Conservation (phyloP, 1,284 basidiomycete genomes). For the Ustilago sp. region DNA sequence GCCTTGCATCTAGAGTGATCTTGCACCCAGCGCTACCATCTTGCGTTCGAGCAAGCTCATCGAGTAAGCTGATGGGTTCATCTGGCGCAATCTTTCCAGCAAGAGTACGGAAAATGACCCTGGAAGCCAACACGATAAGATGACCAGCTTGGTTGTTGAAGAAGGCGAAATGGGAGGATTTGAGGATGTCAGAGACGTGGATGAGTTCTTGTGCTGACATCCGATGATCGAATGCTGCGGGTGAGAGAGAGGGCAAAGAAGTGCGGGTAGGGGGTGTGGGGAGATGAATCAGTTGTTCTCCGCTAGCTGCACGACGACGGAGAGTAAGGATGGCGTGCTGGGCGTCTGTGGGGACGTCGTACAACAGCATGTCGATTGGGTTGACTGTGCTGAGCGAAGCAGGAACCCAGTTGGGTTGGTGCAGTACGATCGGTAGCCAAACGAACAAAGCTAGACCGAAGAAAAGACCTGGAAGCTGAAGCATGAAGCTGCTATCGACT, state of each 20-base stretch:
- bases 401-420: conserved; percentile 48
- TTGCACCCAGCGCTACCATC: conserved; percentile 3
- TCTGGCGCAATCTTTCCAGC: neutral
- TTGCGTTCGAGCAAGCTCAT: conserved; percentile 13
- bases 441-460: conserved; percentile 46
- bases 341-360: conserved; percentile 57
- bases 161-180: conserved; percentile 18
- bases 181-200: conserved; percentile 28
- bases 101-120: conserved; percentile 33
- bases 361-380: conserved; percentile 43
- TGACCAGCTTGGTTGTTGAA: conserved; percentile 17
- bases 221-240: conserved; percentile 33
- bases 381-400: conserved; percentile 19
- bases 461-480: conserved; percentile 35
- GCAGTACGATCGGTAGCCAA: conserved; percentile 45
- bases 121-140: conserved; percentile 24
- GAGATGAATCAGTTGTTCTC: conserved; percentile 36
- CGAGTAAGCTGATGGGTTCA: conserved; percentile 6
- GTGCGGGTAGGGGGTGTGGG: neutral
- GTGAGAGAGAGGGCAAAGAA: conserved; percentile 8
- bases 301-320: conserved; percentile 41
- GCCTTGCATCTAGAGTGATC: conserved; percentile 29
- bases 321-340: conserved; percentile 50
- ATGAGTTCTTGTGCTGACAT: conserved; percentile 26
- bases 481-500: conserved; percentile 11